These are phyloP conservation scores for Carex pumila DNA, from an alignment of 176 grass and related monocot species.

Conservation along the genomic window DNA sequence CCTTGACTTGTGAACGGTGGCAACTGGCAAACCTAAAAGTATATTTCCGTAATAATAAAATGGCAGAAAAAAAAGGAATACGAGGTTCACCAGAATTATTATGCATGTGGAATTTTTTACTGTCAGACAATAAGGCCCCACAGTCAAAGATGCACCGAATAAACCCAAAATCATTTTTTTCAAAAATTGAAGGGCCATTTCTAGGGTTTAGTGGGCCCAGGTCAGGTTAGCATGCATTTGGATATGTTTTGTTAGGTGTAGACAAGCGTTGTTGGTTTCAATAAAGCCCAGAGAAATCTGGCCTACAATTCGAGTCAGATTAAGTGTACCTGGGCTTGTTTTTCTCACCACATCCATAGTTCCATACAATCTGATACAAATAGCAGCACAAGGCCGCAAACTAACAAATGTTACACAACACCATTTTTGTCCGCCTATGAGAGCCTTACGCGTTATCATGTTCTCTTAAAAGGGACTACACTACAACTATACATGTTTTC, in stretches of 20 bases:
- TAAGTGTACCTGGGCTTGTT: constrained; percentile 7
- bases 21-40: neutral
- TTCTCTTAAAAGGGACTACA: too few relatives aligned
- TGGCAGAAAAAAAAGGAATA: neutral
- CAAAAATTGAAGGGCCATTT: neutral
- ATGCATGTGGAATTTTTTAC: neutral
- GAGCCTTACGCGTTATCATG: too few relatives aligned
- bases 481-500: too few relatives aligned
- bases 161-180: neutral
- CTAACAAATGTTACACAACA: too few relatives aligned
- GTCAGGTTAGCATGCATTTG: neutral
- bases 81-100: neutral
- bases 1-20: neutral
- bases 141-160: neutral
- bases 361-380: neutral
- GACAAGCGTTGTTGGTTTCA: neutral
- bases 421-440: too few relatives aligned
- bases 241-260: neutral
- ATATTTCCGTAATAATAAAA: neutral
- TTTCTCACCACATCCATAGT: neutral
- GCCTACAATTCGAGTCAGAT: constrained; percentile 9
- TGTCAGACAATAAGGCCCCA: neutral
- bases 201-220: neutral
- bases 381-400: neutral
- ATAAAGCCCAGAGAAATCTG: neutral